A percentile compares a stretch with the other conserved stretches of the same genome.
These are phyloP conservation scores for Torulaspora indica DNA, from an alignment of 805 yeast genomes.

Conservation along the genomic window DNA sequence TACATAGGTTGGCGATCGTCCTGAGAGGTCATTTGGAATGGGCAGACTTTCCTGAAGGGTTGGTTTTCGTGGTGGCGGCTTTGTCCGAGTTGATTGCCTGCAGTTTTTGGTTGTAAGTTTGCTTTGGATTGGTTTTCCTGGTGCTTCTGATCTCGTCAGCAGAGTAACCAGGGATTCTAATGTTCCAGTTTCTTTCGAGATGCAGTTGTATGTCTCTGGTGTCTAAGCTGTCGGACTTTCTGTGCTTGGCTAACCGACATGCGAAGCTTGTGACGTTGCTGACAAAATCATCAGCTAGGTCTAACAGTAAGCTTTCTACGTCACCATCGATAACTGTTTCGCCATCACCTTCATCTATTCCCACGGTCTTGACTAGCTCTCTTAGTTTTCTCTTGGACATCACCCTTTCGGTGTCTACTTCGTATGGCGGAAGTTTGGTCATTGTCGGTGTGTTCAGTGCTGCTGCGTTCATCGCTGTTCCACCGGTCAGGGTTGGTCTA, in stretches of 20 bases:
- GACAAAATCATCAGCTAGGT: conserved; percentile 93
- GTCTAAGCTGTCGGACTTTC: conserved; percentile 82
- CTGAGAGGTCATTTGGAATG: conserved; percentile 10
- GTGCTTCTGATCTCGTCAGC: conserved; percentile 83
- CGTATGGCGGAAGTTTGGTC: conserved; percentile 73
- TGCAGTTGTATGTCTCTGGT: conserved; percentile 88
- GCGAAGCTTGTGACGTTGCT: conserved; percentile 88
- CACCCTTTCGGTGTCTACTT: conserved; percentile 75
- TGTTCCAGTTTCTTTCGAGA: conserved; percentile 90
- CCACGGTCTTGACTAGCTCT: conserved; percentile 79
- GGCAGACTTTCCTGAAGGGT: conserved; percentile 12
- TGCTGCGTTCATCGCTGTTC: conserved; percentile 68
- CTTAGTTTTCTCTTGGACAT: conserved; percentile 83
- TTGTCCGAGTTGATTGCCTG: conserved; percentile 40
- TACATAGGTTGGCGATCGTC: background rate
- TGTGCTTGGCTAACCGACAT: conserved; percentile 89
- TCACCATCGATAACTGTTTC: conserved; percentile 91
- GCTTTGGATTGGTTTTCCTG: conserved; percentile 64
- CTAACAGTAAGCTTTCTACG: conserved; percentile 84
- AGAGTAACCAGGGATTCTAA: conserved; percentile 87
- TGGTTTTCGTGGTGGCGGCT: conserved; percentile 13
- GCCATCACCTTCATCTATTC: conserved; percentile 85
- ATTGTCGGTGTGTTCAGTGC: conserved; percentile 72
- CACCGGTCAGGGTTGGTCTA: conserved; percentile 81
- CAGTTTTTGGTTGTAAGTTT: conserved; percentile 59